These are phyloP conservation scores for Chytridiales sp. DNA, from an alignment of 371 early-diverging fungal species.

Conservation along the genomic window DNA sequence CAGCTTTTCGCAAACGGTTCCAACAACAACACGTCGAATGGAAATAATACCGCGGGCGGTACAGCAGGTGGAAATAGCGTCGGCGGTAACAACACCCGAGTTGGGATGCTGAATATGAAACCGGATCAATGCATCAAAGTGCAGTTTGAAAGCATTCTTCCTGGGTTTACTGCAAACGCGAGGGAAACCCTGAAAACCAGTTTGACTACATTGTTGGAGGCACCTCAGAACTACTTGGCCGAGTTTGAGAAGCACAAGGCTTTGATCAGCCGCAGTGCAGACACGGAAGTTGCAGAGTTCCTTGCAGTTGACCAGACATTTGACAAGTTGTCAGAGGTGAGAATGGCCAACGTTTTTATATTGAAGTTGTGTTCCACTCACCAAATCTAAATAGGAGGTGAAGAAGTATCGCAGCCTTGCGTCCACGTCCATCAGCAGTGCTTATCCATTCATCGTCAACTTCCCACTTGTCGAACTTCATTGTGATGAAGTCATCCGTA, in stretches of 20 bases:
- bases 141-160: conserved; percentile 47
- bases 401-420: conserved; percentile 39
- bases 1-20: conserved; percentile 49
- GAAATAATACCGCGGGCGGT: conserved; percentile 10
- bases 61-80: no score
- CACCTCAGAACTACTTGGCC: conserved; percentile 37
- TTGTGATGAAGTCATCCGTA: conserved; percentile 48
- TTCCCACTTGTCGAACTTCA: conserved; percentile 52
- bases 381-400: conserved; percentile 42
- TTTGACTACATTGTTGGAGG: conserved; percentile 28
- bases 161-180: conserved; percentile 34
- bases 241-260: conserved; percentile 46
- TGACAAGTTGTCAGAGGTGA: conserved; percentile 46
- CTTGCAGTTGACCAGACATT: conserved; percentile 34
- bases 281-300: conserved; percentile 44
- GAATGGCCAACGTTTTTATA: neutral
- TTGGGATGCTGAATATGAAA: conserved; percentile 36
- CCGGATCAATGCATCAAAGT: conserved; percentile 47
- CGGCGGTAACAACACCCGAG: conserved; percentile 30
- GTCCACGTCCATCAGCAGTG: conserved; percentile 37
- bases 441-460: conserved; percentile 49
- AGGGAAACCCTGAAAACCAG: conserved; percentile 23
- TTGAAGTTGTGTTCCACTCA: neutral
- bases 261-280: conserved; percentile 33
- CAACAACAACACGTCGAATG: conserved; percentile 26